Base-by-base conservation (phyloP, 306 rosid genomes). In the Lotus japonicus region DNA sequence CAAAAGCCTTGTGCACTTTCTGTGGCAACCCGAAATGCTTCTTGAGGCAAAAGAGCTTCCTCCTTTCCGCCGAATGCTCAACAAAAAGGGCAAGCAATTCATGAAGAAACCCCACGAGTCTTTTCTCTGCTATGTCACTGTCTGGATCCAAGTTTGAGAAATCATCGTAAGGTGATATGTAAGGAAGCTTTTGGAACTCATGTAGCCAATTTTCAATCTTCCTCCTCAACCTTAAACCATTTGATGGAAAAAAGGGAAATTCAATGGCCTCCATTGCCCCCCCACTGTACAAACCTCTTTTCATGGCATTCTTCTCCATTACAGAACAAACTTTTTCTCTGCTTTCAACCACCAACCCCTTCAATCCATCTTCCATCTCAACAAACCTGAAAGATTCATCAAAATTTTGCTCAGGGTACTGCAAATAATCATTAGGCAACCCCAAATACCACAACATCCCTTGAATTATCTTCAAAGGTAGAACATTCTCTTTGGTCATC, bases 361-460 rank as follows among this genome's bases (percentile, higher is more conserved):
- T 72, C 45, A 86, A 72, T 49, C 96, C 96, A 58, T 82, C 89
- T 80, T 86, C 95, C 92, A 88, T 86, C 45, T 80, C 86, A 61
- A 92, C 87, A 72, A 86, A 79, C 84, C 75, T 64, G 72, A 92
- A 87, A 60, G 91, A 84, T 62, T 80, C 92, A 51, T 79, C 96
- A 26, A 87, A 88, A 72, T 87, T 87, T 48, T 13, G 70, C 51
- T 84, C 89, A 0, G 82, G 81, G 44, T 73, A 8, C 19, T 12
- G 64, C 81, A 84, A 66, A 71, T 86, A 83, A 74, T 92, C 89
- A 58, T 80, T 73, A 21, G 98, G 98, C 67, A 92, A 69, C 56
- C 98, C 98, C 80, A 92, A 77, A 84, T 84, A 86, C 98, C 98
- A 92, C 38, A 80, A 83, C 98, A 92, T 86, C 65, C 98, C 97